Conservation (phyloP, 1,284 basidiomycete genomes). For the Phellinidium pouzarii region DNA sequence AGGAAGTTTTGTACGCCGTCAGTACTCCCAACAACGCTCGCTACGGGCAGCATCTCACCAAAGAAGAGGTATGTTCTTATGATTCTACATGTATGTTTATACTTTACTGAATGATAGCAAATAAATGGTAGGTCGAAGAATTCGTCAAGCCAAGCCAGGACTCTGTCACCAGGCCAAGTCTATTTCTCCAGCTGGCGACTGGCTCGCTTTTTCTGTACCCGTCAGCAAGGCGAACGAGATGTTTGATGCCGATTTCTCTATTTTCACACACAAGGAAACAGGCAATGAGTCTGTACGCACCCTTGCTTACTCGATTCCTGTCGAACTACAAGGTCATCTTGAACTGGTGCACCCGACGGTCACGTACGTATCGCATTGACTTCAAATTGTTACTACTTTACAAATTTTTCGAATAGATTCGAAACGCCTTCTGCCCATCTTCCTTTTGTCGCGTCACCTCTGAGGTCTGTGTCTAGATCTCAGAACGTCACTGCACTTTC, state of each 20-base stretch:
- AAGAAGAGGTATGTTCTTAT: conserved; percentile 25
- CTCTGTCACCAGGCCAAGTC: conserved; percentile 12
- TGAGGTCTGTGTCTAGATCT: not conserved
- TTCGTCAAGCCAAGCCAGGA: conserved; percentile 21
- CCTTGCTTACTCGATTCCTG: conserved; percentile 23
- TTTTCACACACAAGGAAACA: conserved; percentile 18
- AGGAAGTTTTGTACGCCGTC: conserved; percentile 24
- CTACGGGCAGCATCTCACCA: conserved; percentile 27
- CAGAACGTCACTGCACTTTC: conserved; percentile 14
- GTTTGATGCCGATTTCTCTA: conserved; percentile 19
- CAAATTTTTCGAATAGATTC: conserved; percentile 7
- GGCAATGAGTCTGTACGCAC: conserved; percentile 20
- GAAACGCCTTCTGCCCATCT: conserved; percentile 15
- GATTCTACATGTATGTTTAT: not conserved
- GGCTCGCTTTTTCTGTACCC: conserved; percentile 20
- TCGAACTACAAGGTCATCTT: conserved; percentile 20
- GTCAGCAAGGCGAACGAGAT: conserved; percentile 20
- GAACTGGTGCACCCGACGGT: conserved; percentile 27
- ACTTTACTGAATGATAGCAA: not conserved
- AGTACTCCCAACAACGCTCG: conserved; percentile 25
- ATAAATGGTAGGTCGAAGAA: conserved; percentile 16
- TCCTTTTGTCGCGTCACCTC: conserved; percentile 13
- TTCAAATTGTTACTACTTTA: not conserved
- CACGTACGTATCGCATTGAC: conserved; percentile 13
- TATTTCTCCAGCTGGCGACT: conserved; percentile 23